Base-by-base conservation (phyloP, 2,329 filamentous ascomycete genomes). In the Westerdykella sp. region DNA sequence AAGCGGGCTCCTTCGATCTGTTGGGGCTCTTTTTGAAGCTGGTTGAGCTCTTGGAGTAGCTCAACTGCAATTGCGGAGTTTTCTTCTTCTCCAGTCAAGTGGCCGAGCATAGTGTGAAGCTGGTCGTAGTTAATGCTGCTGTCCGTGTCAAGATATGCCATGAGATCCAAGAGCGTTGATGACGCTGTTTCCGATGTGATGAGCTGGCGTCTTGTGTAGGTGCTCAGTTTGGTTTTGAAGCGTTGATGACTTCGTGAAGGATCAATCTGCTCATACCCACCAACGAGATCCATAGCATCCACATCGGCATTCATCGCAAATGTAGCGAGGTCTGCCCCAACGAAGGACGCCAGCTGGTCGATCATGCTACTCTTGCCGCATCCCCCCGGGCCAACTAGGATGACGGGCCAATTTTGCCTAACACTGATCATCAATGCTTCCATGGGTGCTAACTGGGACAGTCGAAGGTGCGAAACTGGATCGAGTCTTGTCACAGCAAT, bases 251-350 rank as follows among this genome's bases (percentile, higher is more conserved):
- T 80, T 43, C 91, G 78, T 40, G 85, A 75, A 16, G 87, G 81
- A 62, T 98, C 93, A 14, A 87, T 83, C 67, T 98, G 93, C 65
- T 98, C 93, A 60, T 95, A 98, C 0, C 93, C 93, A 58, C 93
- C 93, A 44, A 98, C 87, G 43, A 98, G 79, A 67, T 98, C 93
- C 82, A 95, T 95, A 1, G 91, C 90, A 65, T 98, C 93, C 36
- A 95, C 86, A 56, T 98, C 94, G 6, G 90, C 84, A 61, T 95
- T 98, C 69, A 98, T 81, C 1, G 90, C 83, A 56, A 97, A 87
- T 13, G 88, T 85, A 25, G 90, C 78, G 3, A 97, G 72, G 1
- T 81, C 75, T 43, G 84, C 84, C 18, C 93, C 93, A 34, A 80
- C 80, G 18, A 85, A 70, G 11, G 85, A 83, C n/a, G 93, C 90